Conservation (phyloP, 208 protist genomes). For the Trypanosoma rangeli region DNA sequence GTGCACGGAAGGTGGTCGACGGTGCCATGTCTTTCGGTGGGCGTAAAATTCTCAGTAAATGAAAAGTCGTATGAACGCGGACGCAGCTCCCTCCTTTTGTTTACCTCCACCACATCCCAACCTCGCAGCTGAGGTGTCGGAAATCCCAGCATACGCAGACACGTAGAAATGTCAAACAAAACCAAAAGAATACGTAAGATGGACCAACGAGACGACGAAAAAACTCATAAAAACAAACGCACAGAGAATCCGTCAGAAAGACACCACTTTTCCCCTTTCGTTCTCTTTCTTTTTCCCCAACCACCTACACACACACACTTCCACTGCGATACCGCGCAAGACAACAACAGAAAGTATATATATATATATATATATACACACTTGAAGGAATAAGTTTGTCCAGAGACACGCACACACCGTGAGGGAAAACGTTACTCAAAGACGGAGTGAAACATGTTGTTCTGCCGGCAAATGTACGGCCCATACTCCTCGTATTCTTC, state of each 20-base stretch:
- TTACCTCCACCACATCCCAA: neutral
- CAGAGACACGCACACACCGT: neutral
- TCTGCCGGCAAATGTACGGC: slow-evolving; percentile 89
- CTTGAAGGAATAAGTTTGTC: too few relatives aligned
- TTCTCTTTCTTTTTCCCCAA: neutral
- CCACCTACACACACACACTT: neutral
- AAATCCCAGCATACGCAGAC: neutral
- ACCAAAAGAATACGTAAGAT: slow-evolving; percentile 4
- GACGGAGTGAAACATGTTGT: slow-evolving; percentile 39
- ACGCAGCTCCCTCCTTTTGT: neutral
- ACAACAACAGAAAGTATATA: neutral
- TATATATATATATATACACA: too few relatives aligned
- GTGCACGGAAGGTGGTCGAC: slow-evolving; percentile 11
- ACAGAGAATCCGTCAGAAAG: neutral
- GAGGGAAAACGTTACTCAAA: slow-evolving; percentile 21
- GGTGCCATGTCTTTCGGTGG: neutral
- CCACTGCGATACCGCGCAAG: neutral
- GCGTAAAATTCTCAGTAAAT: slow-evolving; percentile 11
- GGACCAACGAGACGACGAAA: neutral
- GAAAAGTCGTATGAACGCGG: neutral
- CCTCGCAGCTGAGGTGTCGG: neutral
- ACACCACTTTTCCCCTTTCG: neutral
- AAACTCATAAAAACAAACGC: neutral
- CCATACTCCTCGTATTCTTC: slow-evolving; percentile 97
- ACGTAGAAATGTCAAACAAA: neutral